Base-by-base conservation (phyloP, 129 eudicot species). In the Dittrichia graveolens region DNA sequence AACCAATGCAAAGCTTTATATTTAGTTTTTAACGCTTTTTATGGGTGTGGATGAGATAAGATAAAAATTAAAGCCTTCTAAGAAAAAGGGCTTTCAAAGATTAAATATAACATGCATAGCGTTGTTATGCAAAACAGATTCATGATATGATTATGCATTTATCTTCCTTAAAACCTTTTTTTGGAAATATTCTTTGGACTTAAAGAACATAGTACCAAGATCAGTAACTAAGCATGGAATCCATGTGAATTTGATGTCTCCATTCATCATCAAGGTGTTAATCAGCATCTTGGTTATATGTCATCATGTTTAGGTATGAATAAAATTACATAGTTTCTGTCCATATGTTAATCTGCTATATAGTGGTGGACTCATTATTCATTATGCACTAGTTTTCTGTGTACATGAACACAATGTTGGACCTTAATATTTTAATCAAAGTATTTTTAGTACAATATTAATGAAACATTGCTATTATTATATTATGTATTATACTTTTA, bases 41-140 rank as follows among this genome's bases (percentile, higher is more conserved):
- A 52, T 37, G 69, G 61, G 61, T 61, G 55, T 73, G 50, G 18
- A 34, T 48, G 44, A 48, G 49, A 61, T 61, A 73, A 61, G 42
- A 63, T 73, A 19, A 42, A 40, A 10, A 63, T 73, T 12, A 42
- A 40, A 10, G 13, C 34, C 42, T 52, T 74, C 7, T 63, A 40
- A 39, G 5, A 19, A 63, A 73, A 72, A 15, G 6, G 5, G 66
- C 31, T n/a, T 56, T 43, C 66, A 56, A 45, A 72, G 57, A 44
- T 59, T 68, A 46, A 44, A 57, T 46, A n/a, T 44, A 59, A 58
- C 15, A 45, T 60, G 39, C 69, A 35, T 72, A 60, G 42, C 46
- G 16, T 44, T 5, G 47, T 43, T 43, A 72, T 2, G n/a, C 45
- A 58, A 34, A 72, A 45, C 12, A 9, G 73, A 39, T 38, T 35